Base-by-base conservation (phyloP, 1,284 basidiomycete species). In the Leccinum huronense region DNA sequence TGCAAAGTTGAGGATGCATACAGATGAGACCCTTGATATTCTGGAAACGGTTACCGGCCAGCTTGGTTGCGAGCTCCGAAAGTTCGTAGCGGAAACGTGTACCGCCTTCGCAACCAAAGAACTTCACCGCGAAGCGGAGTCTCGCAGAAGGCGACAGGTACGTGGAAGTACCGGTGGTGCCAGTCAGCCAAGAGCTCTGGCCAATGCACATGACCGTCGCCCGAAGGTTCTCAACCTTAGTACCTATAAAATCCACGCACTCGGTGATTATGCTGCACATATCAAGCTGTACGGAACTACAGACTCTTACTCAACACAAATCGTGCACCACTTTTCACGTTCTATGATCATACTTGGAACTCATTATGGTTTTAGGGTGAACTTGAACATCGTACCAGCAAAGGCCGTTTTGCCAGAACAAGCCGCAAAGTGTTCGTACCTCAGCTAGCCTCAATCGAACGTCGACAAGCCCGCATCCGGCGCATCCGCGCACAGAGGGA, bases 401-500 rank as follows among this genome's bases (percentile, higher is more conserved):
- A 68, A 40, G 23, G 61, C 6, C 59, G 40, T 2, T 67, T 58
- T n/a, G 27, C 48, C 5, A 11, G 59, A 42, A 65, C 63, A 5
- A 63, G 45, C 38, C 27, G 48, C 23, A 70, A 65, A 40, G 30
- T 6, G 36, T 67, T 38, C 27, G 45, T 62, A 23, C 59, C 60
- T 57, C 62, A 63, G 31, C 16, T 63, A 11, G 33, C 66, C 3
- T 31, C 42, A 1, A 67, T 67, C 13, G 57, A 68, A 30, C 57
- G 23, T 4, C 36, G 51, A 0, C 58, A 67, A 57, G 45, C 66
- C 6, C 56, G 34, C 34, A 68, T 68, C 16, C 23, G 36, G 2
- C 27, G 8, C 8, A 67, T 68, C 33, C 36, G 6, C 10, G 19
- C 9, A 4, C 19, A 14, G 19, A 13, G 40, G 23, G 27, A 55